Base-by-base conservation (phyloP, 78 protist genomes). In the Planoprotostelium fungivorum region DNA sequence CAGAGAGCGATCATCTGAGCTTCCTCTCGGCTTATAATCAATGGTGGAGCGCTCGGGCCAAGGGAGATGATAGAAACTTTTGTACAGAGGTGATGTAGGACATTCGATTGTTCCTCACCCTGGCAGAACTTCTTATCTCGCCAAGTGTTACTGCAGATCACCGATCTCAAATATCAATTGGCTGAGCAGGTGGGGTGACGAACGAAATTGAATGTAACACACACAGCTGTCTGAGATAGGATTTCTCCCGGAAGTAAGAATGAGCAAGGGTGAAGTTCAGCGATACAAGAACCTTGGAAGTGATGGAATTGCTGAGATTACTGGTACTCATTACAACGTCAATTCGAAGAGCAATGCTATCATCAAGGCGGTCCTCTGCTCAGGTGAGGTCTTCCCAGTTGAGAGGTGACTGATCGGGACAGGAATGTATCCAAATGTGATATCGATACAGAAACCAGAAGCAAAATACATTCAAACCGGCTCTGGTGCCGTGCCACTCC, bases 1-100 rank as follows among this genome's bases (percentile, higher is more conserved):
- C 63, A 35, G 89, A 91, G 84, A 88, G 94, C 10, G 97, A 97
- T 92, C 97, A 96, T 36, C 38, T 96, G n/a, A 83, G 93, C 28
- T 35, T 95, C 31, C 38, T 88, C 29, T 35, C 38, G 31, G 96
- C 95, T 36, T 93, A 93, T 83, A 37, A 90, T 51, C 83, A 36
- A 28, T 97, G 97, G 97, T 29, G 37, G 38, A n/a, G 37, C 38
- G 92, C 92, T 0, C 83, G 85, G 29, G 39, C 38, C 0, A 85
- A 88, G 10, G 91, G 92, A 0, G 88, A 90, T n/a, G 96, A 91
- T 35, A 83, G 34, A 28, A 35, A 29, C 28, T 94, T 90, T 85
- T 85, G 88, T 36, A 37, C 31, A 38, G 93, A 51, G 5, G 73
- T 51, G 73, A 51, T 5, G 31, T 51, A 51, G n/a, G n/a, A 85